Conservation (phyloP, 768 basidiomycete genomes). For the Coprinopsis sp. region DNA sequence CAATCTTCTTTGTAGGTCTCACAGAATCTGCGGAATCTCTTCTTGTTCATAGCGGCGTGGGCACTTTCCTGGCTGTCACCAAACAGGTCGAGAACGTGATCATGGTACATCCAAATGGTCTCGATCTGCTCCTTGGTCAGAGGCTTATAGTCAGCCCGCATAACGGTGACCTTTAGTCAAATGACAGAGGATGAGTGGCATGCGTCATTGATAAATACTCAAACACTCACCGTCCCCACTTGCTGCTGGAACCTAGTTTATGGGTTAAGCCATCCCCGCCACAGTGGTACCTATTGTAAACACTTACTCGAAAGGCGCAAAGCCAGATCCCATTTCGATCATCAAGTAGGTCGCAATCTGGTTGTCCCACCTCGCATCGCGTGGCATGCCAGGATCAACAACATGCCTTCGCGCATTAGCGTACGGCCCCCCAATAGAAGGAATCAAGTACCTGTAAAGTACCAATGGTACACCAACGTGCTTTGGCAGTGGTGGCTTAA, state of each 20-base stretch:
- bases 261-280: not conserved
- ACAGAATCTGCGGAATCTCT: not conserved
- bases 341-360: conserved; percentile 4
- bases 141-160: not conserved
- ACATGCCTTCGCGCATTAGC: not conserved
- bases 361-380: not conserved
- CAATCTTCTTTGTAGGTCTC: not conserved
- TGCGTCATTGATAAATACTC: no score
- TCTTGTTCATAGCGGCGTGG: not conserved
- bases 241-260: not conserved
- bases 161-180: not conserved
- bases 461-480: not conserved
- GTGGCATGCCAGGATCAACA: not conserved
- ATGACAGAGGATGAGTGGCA: not conserved
- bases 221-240: not conserved
- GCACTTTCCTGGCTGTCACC: not conserved
- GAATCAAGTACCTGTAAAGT: not conserved
- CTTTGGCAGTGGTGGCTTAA: not conserved
- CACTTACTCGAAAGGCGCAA: not conserved
- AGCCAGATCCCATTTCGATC: not conserved
- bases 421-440: not conserved
- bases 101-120: conserved; percentile 4
- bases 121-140: not conserved
- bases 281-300: not conserved
- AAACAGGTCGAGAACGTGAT: not conserved